Evolutionary conservation across 2,329 filamentous ascomycete genomes (phyloP).

Genomic region (Xylariomycetidae sp.): DNA sequence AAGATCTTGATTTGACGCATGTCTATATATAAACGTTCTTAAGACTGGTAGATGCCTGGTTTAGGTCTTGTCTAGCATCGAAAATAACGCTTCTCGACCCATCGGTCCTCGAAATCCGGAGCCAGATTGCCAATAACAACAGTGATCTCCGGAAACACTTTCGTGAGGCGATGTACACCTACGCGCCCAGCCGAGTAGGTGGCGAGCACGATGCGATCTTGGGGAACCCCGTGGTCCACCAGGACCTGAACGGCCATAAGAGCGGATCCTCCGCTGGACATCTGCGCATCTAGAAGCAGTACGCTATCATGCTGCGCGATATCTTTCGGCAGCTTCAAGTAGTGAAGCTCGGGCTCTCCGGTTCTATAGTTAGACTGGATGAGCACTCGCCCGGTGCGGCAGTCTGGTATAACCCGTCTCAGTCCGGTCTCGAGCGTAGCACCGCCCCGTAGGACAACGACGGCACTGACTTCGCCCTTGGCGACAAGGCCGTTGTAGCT

Average conservation of each 20-base stretch:
- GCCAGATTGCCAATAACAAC: slow-evolving; percentile 82
- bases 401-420: slow-evolving; percentile 87
- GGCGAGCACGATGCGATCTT: slow-evolving; percentile 83
- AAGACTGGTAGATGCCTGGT: too few relatives aligned
- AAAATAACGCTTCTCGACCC: slow-evolving; percentile 87
- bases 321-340: slow-evolving; percentile 71
- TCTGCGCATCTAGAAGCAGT: slow-evolving; percentile 85
- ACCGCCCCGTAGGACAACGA: slow-evolving; percentile 84
- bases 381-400: slow-evolving; percentile 79
- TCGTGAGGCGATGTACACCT: slow-evolving; percentile 78
- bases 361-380: slow-evolving; percentile 85
- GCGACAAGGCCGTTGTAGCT: slow-evolving; percentile 68
- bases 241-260: slow-evolving; percentile 97
- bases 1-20: too few relatives aligned
- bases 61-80: too few relatives aligned
- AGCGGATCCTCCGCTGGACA: slow-evolving; percentile 80
- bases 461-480: slow-evolving; percentile 74
- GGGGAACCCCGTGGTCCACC: slow-evolving; percentile 83
- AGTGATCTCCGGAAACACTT: slow-evolving; percentile 81
- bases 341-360: slow-evolving; percentile 90
- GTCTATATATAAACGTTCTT: too few relatives aligned
- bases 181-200: slow-evolving; percentile 85
- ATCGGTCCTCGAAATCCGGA: slow-evolving; percentile 76
- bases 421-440: slow-evolving; percentile 84
- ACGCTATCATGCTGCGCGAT: slow-evolving; percentile 75